A percentile compares a stretch with the other conserved stretches of the same genome.
These are phyloP conservation scores for Xerocomellus chrysenteron DNA, from an alignment of 768 basidiomycete genomes.

Conservation along the genomic window DNA sequence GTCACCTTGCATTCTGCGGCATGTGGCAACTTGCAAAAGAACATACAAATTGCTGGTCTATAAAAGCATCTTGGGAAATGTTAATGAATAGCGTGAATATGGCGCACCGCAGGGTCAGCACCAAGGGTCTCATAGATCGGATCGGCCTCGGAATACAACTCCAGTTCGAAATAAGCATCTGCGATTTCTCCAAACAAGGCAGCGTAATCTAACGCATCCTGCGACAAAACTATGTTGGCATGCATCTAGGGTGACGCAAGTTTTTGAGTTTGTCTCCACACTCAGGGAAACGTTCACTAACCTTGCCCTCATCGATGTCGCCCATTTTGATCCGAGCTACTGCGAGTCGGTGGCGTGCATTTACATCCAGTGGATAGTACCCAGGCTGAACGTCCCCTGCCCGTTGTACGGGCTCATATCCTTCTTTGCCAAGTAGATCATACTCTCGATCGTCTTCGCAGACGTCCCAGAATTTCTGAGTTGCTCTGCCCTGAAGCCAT, in stretches of 20 bases:
- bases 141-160: conserved; percentile 75
- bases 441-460: conserved; percentile 90
- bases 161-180: conserved; percentile 69
- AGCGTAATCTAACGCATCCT: conserved; percentile 76
- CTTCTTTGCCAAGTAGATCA: conserved; percentile 59
- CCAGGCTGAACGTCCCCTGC: conserved; percentile 54
- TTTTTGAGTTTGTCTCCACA: not conserved
- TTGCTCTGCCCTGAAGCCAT: conserved; percentile 85
- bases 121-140: conserved; percentile 80
- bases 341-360: conserved; percentile 77
- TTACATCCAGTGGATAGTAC: conserved; percentile 30
- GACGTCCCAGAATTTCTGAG: conserved; percentile 76
- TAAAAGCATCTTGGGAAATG: not conserved
- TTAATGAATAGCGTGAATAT: not conserved
- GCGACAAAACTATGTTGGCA: conserved; percentile 63
- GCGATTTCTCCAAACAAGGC: conserved; percentile 82
- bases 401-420: conserved; percentile 31
- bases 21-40: conserved; percentile 76
- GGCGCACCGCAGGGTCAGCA: conserved; percentile 64
- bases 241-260: conserved; percentile 55
- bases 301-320: conserved; percentile 79
- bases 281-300: conserved; percentile 26
- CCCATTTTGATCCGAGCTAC: conserved; percentile 80
- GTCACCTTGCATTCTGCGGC: conserved; percentile 75
- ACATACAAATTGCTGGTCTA: conserved; percentile 78